Evolutionary conservation across 1,284 basidiomycete species (phyloP).

Genomic region (Irpex lacteus): DNA sequence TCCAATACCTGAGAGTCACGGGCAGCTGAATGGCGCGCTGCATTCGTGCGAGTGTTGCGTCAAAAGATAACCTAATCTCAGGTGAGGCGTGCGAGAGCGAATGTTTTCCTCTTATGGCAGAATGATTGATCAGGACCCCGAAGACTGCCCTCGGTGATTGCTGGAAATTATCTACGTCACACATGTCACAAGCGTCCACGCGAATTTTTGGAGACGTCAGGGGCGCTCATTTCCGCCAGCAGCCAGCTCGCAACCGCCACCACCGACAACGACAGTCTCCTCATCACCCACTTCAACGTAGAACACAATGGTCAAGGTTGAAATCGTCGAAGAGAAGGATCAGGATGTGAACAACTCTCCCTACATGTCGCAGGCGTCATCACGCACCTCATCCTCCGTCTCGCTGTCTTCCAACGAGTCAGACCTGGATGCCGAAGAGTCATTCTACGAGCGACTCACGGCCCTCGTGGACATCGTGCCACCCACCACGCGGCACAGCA

Average conservation of each 20-base stretch:
- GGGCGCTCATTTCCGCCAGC: too few relatives aligned
- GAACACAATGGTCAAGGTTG: conserved; percentile 75
- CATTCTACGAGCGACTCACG: conserved; percentile 84
- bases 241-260: background rate
- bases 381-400: conserved; percentile 62
- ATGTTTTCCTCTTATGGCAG: too few relatives aligned
- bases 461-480: conserved; percentile 96
- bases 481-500: conserved; percentile 80
- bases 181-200: too few relatives aligned
- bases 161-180: too few relatives aligned
- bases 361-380: conserved; percentile 65
- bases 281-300: conserved; percentile 12
- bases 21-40: too few relatives aligned
- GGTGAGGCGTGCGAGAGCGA: too few relatives aligned
- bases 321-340: conserved; percentile 80
- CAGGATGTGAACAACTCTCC: conserved; percentile 48
- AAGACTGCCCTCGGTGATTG: too few relatives aligned
- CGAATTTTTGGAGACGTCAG: too few relatives aligned
- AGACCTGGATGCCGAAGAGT: conserved; percentile 69
- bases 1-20: too few relatives aligned
- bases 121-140: too few relatives aligned
- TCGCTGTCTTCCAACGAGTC: conserved; percentile 77
- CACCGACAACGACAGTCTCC: background rate
- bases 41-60: too few relatives aligned
- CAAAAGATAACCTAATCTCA: too few relatives aligned